These are phyloP conservation scores for Candida insectalens DNA, from an alignment of 805 yeast species.

Conservation along the genomic window DNA sequence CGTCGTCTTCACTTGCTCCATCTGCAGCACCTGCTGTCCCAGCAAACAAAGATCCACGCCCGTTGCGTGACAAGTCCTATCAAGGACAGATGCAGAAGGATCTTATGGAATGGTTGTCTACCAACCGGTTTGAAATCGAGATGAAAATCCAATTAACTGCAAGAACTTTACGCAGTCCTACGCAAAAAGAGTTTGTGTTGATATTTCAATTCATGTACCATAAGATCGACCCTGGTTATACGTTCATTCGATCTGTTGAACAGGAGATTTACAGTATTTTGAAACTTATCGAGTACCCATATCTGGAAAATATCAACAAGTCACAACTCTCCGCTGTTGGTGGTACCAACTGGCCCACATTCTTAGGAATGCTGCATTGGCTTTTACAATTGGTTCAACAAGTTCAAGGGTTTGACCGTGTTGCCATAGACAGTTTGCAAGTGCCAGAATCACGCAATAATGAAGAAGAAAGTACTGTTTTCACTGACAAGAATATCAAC, in stretches of 20 bases:
- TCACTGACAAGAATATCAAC: slow-evolving; percentile 5
- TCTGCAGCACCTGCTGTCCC: too few species aligned
- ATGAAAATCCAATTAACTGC: slow-evolving; percentile 60
- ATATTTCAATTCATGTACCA: slow-evolving; percentile 75
- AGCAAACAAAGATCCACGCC: slow-evolving; percentile 62
- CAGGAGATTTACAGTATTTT: slow-evolving; percentile 63
- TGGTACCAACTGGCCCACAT: slow-evolving; percentile 78
- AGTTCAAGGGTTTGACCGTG: slow-evolving; percentile 27
- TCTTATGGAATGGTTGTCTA: slow-evolving; percentile 51
- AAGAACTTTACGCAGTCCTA: slow-evolving; percentile 63
- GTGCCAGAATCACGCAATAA: slow-evolving; percentile 1
- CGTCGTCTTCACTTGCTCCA: too few species aligned
- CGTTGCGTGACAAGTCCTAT: slow-evolving; percentile 62
- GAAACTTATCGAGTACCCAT: slow-evolving; percentile 66
- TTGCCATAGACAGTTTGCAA: slow-evolving; percentile 20
- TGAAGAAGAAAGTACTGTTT: slow-evolving; percentile 20
- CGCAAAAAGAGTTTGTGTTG: slow-evolving; percentile 74
- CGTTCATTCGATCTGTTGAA: slow-evolving; percentile 59
- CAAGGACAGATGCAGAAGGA: slow-evolving; percentile 60
- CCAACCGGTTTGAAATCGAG: slow-evolving; percentile 63
- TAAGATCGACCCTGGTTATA: slow-evolving; percentile 71
- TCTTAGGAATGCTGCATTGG: slow-evolving; percentile 81
- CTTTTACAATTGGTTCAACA: slow-evolving; percentile 45
- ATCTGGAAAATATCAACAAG: slow-evolving; percentile 67
- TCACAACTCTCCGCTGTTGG: slow-evolving; percentile 89